Evolutionary conservation across 2,329 filamentous ascomycete genomes (phyloP).

Genomic region (Nothomitra cinnamomea): DNA sequence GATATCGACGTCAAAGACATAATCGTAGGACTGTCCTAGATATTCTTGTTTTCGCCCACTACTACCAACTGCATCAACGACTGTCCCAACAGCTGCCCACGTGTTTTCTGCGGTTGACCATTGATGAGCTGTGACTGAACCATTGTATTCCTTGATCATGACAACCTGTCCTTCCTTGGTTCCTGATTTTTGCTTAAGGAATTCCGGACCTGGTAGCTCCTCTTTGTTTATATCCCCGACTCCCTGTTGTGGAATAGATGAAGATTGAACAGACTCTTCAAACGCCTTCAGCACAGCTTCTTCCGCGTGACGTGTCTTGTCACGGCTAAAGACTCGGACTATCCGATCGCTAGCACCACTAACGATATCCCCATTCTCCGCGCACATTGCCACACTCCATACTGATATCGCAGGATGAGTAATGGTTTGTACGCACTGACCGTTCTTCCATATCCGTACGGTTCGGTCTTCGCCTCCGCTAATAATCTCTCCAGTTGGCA

Average conservation of each 20-base stretch:
- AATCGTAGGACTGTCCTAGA: constrained; percentile 81
- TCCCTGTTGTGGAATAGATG: constrained; percentile 76
- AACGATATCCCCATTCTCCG: constrained; percentile 78
- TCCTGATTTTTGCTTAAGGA: constrained; percentile 62
- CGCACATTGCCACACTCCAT: constrained; percentile 75
- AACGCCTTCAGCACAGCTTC: constrained; percentile 54
- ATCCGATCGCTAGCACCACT: constrained; percentile 80
- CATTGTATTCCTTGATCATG: constrained; percentile 71
- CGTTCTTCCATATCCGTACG: constrained; percentile 70
- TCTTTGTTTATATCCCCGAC: constrained; percentile 78
- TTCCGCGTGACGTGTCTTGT: constrained; percentile 50
- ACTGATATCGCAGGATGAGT: constrained; percentile 94
- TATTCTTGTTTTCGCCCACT: constrained; percentile 62
- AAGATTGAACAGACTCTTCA: constrained; percentile 64
- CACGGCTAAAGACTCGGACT: constrained; percentile 69
- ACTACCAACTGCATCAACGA: constrained; percentile 76
- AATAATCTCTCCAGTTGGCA: constrained; percentile 74
- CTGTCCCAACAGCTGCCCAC: constrained; percentile 84
- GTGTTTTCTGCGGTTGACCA: constrained; percentile 60
- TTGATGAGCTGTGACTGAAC: constrained; percentile 68
- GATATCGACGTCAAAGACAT: constrained; percentile 91
- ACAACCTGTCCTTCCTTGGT: constrained; percentile 95
- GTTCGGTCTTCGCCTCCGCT: constrained; percentile 93
- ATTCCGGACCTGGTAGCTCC: constrained; percentile 74
- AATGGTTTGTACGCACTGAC: constrained; percentile 80